Evolutionary conservation across 1,284 basidiomycete genomes (phyloP), one percentile per base, ranked within the genome.

Genomic region (Cryptococcus sp.): DNA sequence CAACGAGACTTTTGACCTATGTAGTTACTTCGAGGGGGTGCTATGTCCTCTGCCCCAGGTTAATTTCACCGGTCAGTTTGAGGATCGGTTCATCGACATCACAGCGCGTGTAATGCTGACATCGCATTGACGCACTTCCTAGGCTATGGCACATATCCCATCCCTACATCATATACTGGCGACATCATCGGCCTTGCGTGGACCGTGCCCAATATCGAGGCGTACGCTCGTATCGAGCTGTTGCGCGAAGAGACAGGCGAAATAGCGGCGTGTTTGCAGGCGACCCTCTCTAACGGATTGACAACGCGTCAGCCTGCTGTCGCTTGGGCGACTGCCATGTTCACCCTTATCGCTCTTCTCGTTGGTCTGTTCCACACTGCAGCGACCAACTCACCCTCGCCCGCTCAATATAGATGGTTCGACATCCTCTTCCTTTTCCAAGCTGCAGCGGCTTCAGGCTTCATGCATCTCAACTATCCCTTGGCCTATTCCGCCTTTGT

Each of bases 251-350:
- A 81, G 48, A 88, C 88, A 1, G 85, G 86, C 46, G 77, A 85
- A 5, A 81, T 90, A 58, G 89, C 88, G 46, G 91, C 92, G 0
- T 99, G 94, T 68, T 83, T 98, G 3, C 92, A 95, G 75, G 86
- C 92, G 8, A 95, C 93, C 0, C 81, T 98, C 4, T 87, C 89
- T 20, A 99, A 98, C 72, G 93, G 94, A 11, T 88, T 87, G 84
- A 90, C 91, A 1, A 84, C 86, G 0, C 84, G 85, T 58, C 89
- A 91, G 74, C 73, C 79, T 4, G 85, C 84, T 3, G 93, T 92
- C 15, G 83, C 86, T 67, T 95, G 90, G 89, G 82, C 84, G 0
- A 87, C 88, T 5, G 89, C 84, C 23, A 86, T 82, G 22, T 76
- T 95, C 52, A 85, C 86, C 2, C 74, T 94, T 40, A 81, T 86